phyloP scores from a whole-genome alignment of 306 rosid species.

The Glycine tomentella region DNA sequence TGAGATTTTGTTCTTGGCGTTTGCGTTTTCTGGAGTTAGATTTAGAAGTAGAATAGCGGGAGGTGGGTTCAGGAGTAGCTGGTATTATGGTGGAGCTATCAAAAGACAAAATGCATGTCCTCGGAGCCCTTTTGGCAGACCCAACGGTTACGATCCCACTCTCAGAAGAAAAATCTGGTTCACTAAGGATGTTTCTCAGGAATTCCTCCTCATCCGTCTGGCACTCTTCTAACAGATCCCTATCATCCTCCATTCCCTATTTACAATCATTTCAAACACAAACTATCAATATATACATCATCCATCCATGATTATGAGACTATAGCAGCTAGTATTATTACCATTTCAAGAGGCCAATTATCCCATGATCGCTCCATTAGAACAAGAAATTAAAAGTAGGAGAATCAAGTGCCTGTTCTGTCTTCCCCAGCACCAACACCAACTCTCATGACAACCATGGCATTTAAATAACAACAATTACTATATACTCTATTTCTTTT shows the following conservation, averaged over 20 bases:
- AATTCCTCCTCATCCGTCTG: constrained; percentile 35
- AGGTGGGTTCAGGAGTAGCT: not conserved
- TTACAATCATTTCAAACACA: no score
- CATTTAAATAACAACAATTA: no score
- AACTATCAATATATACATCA: no score
- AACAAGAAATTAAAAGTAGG: no score
- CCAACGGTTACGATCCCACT: not conserved
- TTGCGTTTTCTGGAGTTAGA: constrained; percentile 16
- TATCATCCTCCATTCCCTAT: constrained; percentile 29
- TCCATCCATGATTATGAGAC: no score
- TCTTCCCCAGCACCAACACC: no score
- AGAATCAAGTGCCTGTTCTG: no score
- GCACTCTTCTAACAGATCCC: not conserved
- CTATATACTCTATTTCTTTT: no score
- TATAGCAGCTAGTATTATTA: not conserved
- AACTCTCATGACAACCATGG: not conserved
- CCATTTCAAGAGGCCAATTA: constrained; percentile 31
- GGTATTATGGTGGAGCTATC: constrained; percentile 43
- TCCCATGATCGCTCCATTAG: constrained; percentile 39
- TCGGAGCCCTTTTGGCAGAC: not conserved
- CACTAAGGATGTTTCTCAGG: constrained; percentile 39
- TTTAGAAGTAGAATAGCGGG: not conserved
- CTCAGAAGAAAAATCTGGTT: not conserved
- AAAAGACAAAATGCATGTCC: constrained; percentile 39
- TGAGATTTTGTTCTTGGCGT: not conserved